These are phyloP conservation scores for Grigorovia yakushimaensis DNA, from an alignment of 805 yeast genomes.

Conservation along the genomic window DNA sequence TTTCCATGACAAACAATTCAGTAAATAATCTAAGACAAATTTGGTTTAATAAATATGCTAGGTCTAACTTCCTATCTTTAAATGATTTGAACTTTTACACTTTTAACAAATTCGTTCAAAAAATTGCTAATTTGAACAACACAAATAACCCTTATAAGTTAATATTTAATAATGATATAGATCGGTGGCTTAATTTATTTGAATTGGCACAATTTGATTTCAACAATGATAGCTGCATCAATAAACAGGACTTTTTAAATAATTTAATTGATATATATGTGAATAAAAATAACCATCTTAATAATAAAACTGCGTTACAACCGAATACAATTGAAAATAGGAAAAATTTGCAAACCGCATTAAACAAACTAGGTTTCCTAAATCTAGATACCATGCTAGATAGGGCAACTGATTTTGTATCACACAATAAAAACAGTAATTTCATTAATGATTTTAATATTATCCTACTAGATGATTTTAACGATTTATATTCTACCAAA, in stretches of 20 bases:
- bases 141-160: not conserved
- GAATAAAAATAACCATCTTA: too few species aligned
- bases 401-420: not conserved
- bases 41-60: not conserved
- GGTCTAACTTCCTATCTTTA: too few species aligned
- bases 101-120: too few species aligned
- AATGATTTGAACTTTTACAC: too few species aligned
- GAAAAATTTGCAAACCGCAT: not conserved
- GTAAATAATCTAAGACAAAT: slow-evolving; percentile 1
- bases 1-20: slow-evolving; percentile 55
- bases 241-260: not conserved
- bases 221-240: too few species aligned
- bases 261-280: too few species aligned
- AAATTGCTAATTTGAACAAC: not conserved
- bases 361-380: not conserved
- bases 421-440: not conserved
- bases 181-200: not conserved
- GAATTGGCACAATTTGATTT: not conserved
- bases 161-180: not conserved
- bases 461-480: slow-evolving; percentile 63
- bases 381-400: not conserved
- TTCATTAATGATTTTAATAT: slow-evolving; percentile 23
- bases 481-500: slow-evolving; percentile 47
- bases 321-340: too few species aligned
- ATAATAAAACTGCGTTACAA: too few species aligned